Percentiles rank a stretch among this genome's conserved stretches.
Evolutionary conservation across 2,329 filamentous ascomycete genomes (phyloP).

Genomic region (Colletotrichum trifolii): DNA sequence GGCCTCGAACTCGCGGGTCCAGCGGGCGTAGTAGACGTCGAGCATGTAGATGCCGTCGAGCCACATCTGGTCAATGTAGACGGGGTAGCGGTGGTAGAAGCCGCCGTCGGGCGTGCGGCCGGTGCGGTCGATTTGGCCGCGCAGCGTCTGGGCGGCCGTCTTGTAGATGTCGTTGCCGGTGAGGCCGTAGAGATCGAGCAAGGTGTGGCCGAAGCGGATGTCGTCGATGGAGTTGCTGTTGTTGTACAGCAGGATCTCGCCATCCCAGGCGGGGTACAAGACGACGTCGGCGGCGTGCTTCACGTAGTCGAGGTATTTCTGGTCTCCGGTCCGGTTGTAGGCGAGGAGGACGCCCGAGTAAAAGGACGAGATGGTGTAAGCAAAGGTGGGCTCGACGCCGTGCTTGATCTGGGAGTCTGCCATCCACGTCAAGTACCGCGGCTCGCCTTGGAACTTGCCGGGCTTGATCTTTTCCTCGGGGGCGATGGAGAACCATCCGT

Average conservation of each 20-base stretch:
- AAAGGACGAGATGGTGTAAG: slow-evolving; percentile 43
- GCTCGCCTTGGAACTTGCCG: slow-evolving; percentile 26
- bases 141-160: slow-evolving; percentile 26
- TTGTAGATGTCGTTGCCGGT: slow-evolving; percentile 36
- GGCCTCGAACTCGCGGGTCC: slow-evolving; percentile 41
- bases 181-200: slow-evolving; percentile 29
- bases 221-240: slow-evolving; percentile 37
- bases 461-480: slow-evolving; percentile 33
- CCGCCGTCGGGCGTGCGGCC: slow-evolving; percentile 29
- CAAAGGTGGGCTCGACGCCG: slow-evolving; percentile 41
- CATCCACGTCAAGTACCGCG: slow-evolving; percentile 42
- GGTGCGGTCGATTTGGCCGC: slow-evolving; percentile 33
- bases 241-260: slow-evolving; percentile 34
- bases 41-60: slow-evolving; percentile 61
- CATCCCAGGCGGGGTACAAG: slow-evolving; percentile 40
- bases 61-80: slow-evolving; percentile 41
- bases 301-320: slow-evolving; percentile 41
- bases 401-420: slow-evolving; percentile 43
- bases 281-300: slow-evolving; percentile 40
- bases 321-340: slow-evolving; percentile 39
- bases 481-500: slow-evolving; percentile 33
- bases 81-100: slow-evolving; percentile 40
- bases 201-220: slow-evolving; percentile 36
- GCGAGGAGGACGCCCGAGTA: slow-evolving; percentile 41
- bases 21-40: slow-evolving; percentile 48